A percentile compares a stretch with the other conserved stretches of the same genome.
Evolutionary conservation across 179 eudicot species (phyloP).

Genomic region (Silene noctiflora): DNA sequence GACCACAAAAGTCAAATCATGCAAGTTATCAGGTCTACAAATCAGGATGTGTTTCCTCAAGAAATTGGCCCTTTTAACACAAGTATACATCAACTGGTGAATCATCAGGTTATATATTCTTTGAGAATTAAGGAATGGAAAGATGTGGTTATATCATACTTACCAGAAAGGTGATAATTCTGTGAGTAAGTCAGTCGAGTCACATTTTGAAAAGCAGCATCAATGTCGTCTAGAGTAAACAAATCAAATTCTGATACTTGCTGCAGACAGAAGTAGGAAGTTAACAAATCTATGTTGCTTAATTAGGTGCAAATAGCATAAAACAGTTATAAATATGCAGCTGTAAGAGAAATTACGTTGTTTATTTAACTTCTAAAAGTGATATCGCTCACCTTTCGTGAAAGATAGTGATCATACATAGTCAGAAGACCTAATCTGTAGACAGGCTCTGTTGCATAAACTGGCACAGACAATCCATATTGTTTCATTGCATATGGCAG

Average conservation of each 20-base stretch:
- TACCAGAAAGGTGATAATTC: conserved; percentile 82
- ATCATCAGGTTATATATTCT: not conserved
- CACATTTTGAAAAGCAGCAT: conserved; percentile 80
- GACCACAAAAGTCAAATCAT: not conserved
- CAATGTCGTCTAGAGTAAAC: conserved; percentile 94
- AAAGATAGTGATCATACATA: conserved; percentile 91
- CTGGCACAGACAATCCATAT: conserved; percentile 71
- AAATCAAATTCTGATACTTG: conserved; percentile 97
- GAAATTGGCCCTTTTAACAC: conserved; percentile 1
- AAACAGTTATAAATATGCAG: not conserved
- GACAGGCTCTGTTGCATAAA: conserved; percentile 91
- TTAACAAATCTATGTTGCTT: conserved; percentile 20
- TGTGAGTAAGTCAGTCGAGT: conserved; percentile 89
- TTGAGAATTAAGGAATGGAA: not conserved
- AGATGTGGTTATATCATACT: conserved; percentile 20
- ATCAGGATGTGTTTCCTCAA: conserved; percentile 9
- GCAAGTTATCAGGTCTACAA: not conserved
- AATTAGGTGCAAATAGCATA: not conserved
- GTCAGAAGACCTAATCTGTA: conserved; percentile 79
- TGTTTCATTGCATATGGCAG: conserved; percentile 91
- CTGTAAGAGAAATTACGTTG: not conserved
- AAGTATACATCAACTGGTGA: not conserved
- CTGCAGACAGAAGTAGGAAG: conserved; percentile 46
- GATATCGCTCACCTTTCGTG: conserved; percentile 64
- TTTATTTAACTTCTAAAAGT: not conserved